A percentile compares a stretch with the other conserved stretches of the same genome.
These are phyloP conservation scores for Stevia rebaudiana DNA, from an alignment of 140 eudicot species.

Conservation along the genomic window DNA sequence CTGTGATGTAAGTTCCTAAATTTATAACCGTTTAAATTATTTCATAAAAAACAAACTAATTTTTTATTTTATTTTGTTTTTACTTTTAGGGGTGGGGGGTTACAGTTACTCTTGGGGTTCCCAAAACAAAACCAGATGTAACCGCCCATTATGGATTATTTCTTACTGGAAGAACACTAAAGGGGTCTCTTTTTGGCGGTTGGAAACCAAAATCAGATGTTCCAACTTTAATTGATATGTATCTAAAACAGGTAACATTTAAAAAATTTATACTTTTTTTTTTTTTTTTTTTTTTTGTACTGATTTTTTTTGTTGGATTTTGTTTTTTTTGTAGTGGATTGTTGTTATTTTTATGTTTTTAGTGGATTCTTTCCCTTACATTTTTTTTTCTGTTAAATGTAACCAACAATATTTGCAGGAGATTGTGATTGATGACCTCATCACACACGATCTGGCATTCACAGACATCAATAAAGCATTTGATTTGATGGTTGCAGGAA, in stretches of 20 bases:
- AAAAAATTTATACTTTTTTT: not conserved
- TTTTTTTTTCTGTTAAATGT: not conserved
- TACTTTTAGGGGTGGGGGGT: constrained; percentile 79
- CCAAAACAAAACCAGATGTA: constrained; percentile 69
- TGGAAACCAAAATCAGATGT: constrained; percentile 95
- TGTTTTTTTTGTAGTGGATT: too few relatives aligned
- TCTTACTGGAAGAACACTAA: constrained; percentile 78
- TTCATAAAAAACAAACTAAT: not conserved
- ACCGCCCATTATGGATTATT: constrained; percentile 70
- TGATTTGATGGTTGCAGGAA: constrained; percentile 63
- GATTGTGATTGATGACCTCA: constrained; percentile 62
- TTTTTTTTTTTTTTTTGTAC: not conserved
- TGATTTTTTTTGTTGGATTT: too few relatives aligned
- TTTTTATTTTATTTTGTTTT: not conserved
- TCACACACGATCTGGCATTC: constrained; percentile 69
- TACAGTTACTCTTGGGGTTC: constrained; percentile 92
- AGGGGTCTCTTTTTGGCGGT: constrained; percentile 88
- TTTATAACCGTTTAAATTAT: not conserved
- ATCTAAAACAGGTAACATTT: constrained; percentile 45
- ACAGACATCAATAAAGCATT: constrained; percentile 81
- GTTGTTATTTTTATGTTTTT: too few relatives aligned
- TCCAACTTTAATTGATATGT: constrained; percentile 78
- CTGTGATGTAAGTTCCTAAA: constrained; percentile 51
- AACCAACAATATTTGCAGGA: constrained; percentile 50
- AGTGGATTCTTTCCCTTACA: too few relatives aligned